These are phyloP conservation scores for Talaromyces stipitatus DNA, from an alignment of 495 filamentous ascomycete genomes.

Conservation along the genomic window DNA sequence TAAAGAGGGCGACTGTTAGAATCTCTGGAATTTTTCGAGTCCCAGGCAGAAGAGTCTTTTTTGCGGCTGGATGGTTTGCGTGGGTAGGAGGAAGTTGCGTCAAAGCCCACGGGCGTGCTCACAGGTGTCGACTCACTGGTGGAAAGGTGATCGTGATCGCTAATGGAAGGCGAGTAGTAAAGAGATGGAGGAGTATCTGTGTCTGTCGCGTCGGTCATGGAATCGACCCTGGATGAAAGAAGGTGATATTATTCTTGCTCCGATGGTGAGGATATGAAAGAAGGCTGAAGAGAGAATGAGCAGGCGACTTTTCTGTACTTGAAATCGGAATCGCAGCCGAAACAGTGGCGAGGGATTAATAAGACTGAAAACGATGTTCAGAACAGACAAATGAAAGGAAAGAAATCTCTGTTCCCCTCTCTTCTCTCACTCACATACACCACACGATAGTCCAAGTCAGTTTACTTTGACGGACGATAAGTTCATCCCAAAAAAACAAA, in stretches of 20 bases:
- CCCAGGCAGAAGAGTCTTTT: constrained; percentile 31
- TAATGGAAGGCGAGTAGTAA: constrained; percentile 29
- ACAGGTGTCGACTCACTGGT: constrained; percentile 36
- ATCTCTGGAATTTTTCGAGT: constrained; percentile 22
- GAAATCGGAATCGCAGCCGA: neutral
- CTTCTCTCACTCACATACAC: neutral
- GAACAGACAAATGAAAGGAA: neutral
- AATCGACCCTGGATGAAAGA: constrained; percentile 5
- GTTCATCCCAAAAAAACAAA: neutral
- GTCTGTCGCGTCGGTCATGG: constrained; percentile 41
- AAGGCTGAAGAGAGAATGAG: neutral
- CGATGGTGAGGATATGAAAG: neutral
- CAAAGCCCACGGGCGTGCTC: constrained; percentile 37
- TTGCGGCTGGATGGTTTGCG: constrained; percentile 34
- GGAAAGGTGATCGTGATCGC: constrained; percentile 33
- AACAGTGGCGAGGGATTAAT: neutral
- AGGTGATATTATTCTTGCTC: neutral
- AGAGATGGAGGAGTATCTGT: constrained; percentile 28
- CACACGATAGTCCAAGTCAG: neutral
- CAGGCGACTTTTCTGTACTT: neutral
- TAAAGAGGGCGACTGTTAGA: constrained; percentile 16
- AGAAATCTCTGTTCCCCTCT: neutral
- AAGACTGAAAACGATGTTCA: neutral
- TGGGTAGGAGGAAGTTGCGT: constrained; percentile 20
- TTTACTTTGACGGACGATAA: neutral